Percentiles rank a stretch among this genome's conserved stretches.
Evolutionary conservation across 345 rosid species (phyloP).

Genomic region (Microcos paniculata): DNA sequence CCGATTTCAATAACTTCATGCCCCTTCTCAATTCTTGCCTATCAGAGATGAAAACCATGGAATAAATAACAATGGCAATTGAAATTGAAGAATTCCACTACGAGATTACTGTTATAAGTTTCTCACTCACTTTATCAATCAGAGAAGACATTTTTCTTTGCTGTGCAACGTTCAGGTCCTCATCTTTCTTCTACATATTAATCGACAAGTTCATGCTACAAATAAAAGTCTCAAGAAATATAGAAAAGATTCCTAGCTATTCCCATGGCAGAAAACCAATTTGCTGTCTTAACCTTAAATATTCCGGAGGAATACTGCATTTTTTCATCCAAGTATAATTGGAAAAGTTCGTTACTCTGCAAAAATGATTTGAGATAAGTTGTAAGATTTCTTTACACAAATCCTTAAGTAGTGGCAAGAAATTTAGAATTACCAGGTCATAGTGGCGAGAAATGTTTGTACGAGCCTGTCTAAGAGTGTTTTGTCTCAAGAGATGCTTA

Average conservation of each 20-base stretch:
- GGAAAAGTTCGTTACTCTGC: conserved; percentile 79
- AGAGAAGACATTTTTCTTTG: no score
- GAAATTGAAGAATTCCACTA: neutral
- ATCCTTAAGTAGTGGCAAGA: no score
- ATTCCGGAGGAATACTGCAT: conserved; percentile 85
- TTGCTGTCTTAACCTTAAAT: conserved; percentile 60
- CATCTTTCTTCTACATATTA: no score
- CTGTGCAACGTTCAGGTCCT: no score
- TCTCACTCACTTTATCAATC: no score
- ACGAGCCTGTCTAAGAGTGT: no score
- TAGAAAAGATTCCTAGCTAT: neutral
- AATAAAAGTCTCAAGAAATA: neutral
- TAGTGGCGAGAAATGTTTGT: conserved; percentile 84
- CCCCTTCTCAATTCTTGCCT: conserved; percentile 57
- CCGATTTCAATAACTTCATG: conserved; percentile 87
- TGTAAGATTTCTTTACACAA: neutral
- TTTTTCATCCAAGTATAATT: conserved; percentile 71
- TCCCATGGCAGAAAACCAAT: no score
- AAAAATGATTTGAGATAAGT: neutral
- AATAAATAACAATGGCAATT: neutral
- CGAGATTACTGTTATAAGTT: neutral
- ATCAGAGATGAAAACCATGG: neutral
- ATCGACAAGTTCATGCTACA: no score
- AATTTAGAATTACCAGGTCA: conserved; percentile 89
- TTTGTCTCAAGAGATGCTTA: no score